phyloP scores from a whole-genome alignment of 2,329 filamentous ascomycete species.

The Cladosporium sp. region DNA sequence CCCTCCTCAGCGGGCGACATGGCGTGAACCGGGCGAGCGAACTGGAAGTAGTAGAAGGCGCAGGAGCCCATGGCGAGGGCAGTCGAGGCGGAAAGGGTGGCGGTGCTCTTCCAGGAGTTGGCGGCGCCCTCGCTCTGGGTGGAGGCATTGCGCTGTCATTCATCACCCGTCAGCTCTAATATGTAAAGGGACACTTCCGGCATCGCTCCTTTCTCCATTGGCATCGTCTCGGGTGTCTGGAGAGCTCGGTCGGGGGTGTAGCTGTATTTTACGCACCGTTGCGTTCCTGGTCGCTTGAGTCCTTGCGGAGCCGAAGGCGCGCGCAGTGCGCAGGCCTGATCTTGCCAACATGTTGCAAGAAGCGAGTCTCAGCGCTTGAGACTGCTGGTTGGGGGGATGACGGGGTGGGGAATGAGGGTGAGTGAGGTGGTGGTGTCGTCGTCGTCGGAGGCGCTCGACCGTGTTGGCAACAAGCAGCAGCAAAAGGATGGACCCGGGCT shows the following conservation, averaged over 20 bases:
- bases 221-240: neutral
- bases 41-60: constrained; percentile 97
- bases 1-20: constrained; percentile 96
- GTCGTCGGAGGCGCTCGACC: neutral
- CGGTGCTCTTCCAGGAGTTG: constrained; percentile 77
- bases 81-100: constrained; percentile 82
- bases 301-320: constrained; percentile 80
- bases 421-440: constrained; percentile 11
- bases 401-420: constrained; percentile 6
- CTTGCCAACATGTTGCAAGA: constrained; percentile 87
- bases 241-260: constrained; percentile 1
- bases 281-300: constrained; percentile 44
- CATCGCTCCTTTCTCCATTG: neutral
- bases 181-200: constrained; percentile 14
- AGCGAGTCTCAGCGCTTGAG: constrained; percentile 32
- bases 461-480: constrained; percentile 19
- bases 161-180: constrained; percentile 18
- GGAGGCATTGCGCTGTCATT: constrained; percentile 56
- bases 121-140: constrained; percentile 66
- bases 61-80: constrained; percentile 82
- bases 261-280: constrained; percentile 37
- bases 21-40: constrained; percentile 81
- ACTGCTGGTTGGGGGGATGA: constrained; percentile 18
- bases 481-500: neutral
- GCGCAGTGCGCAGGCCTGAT: constrained; percentile 84